Percentiles rank a stretch among this genome's conserved stretches.
These are phyloP conservation scores for Lathyrus sativus DNA, from an alignment of 306 rosid species.

Conservation along the genomic window DNA sequence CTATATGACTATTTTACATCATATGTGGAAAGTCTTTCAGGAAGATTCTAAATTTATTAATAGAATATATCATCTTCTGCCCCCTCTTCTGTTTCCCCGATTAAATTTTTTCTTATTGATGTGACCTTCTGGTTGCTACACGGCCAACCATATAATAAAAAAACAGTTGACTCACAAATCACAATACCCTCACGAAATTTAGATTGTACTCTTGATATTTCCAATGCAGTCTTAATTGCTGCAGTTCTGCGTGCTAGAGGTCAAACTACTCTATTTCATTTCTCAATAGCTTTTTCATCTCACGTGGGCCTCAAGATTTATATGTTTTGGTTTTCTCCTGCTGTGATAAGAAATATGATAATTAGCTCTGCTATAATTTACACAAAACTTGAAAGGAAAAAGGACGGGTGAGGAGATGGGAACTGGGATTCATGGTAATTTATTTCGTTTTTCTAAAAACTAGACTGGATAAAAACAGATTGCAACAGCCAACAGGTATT, in stretches of 20 bases:
- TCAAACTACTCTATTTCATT: slow-evolving; percentile 76
- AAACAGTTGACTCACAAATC: not conserved
- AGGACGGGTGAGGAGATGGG: not conserved
- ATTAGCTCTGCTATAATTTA: not conserved
- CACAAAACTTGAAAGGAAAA: not conserved
- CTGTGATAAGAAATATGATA: not conserved
- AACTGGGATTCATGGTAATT: not conserved
- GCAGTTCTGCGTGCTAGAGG: slow-evolving; percentile 77
- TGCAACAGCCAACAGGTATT: not conserved
- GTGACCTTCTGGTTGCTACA: not conserved
- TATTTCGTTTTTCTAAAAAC: not conserved
- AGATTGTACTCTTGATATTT: slow-evolving; percentile 33
- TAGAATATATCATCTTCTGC: not conserved
- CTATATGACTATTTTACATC: slow-evolving; percentile 13
- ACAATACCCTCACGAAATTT: not conserved
- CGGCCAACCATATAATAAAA: not conserved
- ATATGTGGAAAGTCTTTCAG: slow-evolving; percentile 28
- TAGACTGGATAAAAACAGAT: not conserved
- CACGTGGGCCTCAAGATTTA: slow-evolving; percentile 28
- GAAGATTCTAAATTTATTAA: slow-evolving; percentile 11
- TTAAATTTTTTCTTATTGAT: not conserved
- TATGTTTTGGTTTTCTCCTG: slow-evolving; percentile 25
- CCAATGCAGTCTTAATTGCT: slow-evolving; percentile 82
- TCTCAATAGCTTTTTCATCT: slow-evolving; percentile 70
- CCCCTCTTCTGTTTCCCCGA: not conserved